A percentile compares a stretch with the other conserved stretches of the same genome.
These are phyloP conservation scores for Cladosporium sp. DNA, from an alignment of 2,329 filamentous ascomycete genomes.

Conservation along the genomic window DNA sequence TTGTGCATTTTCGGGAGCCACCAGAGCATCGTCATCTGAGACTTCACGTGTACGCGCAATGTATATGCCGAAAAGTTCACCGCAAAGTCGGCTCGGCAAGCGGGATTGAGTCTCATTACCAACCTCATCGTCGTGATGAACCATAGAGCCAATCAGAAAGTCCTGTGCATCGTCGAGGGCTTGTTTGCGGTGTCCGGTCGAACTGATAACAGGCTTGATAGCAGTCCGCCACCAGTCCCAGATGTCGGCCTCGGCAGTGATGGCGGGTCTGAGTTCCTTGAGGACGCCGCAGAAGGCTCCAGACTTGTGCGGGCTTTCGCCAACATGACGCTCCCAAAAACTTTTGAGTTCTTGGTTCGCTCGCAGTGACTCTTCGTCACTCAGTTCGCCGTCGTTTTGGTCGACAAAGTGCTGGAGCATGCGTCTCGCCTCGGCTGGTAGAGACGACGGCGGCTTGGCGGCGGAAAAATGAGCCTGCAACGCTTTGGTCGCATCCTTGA, in stretches of 20 bases:
- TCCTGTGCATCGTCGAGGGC: constrained; percentile 66
- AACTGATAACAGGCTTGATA: constrained; percentile 58
- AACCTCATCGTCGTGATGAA: constrained; percentile 54
- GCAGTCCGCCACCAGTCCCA: constrained; percentile 72
- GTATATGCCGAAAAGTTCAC: constrained; percentile 53
- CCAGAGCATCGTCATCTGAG: constrained; percentile 37
- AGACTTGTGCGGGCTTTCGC: constrained; percentile 57
- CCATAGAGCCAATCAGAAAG: constrained; percentile 65
- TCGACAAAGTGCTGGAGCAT: constrained; percentile 59
- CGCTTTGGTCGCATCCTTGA: constrained; percentile 52
- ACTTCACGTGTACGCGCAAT: constrained; percentile 45
- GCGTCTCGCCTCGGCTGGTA: constrained; percentile 60
- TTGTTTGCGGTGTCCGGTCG: constrained; percentile 62
- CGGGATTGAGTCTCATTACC: constrained; percentile 54
- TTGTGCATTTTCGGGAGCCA: constrained; percentile 48
- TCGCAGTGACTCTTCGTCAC: constrained; percentile 67
- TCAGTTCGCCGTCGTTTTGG: constrained; percentile 56
- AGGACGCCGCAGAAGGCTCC: constrained; percentile 71
- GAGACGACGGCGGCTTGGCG: constrained; percentile 52
- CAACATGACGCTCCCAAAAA: constrained; percentile 67
- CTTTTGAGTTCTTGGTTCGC: constrained; percentile 70
- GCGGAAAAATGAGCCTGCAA: constrained; percentile 49
- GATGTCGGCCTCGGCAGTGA: constrained; percentile 64
- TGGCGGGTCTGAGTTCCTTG: constrained; percentile 62
- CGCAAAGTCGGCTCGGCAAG: constrained; percentile 62